phyloP scores from a whole-genome alignment of 2,329 filamentous ascomycete genomes.

The Falciphora oryzae region DNA sequence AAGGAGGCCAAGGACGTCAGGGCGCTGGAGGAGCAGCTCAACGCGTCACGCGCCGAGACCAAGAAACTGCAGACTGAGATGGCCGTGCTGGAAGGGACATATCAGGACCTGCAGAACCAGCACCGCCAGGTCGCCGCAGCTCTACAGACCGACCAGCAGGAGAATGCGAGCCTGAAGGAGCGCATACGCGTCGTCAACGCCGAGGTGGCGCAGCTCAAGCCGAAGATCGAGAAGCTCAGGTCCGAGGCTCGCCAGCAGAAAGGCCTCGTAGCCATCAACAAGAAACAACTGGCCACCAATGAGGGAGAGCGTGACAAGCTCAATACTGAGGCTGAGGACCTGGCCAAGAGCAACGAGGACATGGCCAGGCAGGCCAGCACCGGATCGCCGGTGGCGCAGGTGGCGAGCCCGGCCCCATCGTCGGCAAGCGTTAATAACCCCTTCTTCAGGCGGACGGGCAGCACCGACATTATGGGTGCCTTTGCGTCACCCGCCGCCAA shows the following conservation, averaged over 20 bases:
- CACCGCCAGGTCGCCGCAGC: constrained; percentile 69
- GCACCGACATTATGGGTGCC: constrained; percentile 52
- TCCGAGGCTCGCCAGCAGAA: constrained; percentile 92
- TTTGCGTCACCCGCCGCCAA: constrained; percentile 41
- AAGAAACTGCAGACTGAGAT: constrained; percentile 80
- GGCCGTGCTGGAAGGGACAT: constrained; percentile 72
- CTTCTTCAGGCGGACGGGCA: constrained; percentile 74
- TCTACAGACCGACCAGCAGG: constrained; percentile 80
- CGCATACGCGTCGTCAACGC: constrained; percentile 77
- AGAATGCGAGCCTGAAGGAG: constrained; percentile 81
- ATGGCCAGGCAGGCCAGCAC: constrained; percentile 46
- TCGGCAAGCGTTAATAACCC: constrained; percentile 80
- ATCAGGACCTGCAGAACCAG: constrained; percentile 76
- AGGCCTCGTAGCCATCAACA: constrained; percentile 94
- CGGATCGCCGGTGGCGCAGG: constrained; percentile 39
- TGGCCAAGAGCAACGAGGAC: constrained; percentile 58
- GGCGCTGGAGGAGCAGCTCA: constrained; percentile 76
- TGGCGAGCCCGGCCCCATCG: constrained; percentile 65
- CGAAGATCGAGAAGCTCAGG: constrained; percentile 87
- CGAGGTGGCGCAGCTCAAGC: constrained; percentile 78
- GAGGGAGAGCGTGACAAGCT: constrained; percentile 86
- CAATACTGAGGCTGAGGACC: constrained; percentile 69
- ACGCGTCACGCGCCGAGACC: constrained; percentile 69
- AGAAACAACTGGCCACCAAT: constrained; percentile 88
- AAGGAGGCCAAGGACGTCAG: constrained; percentile 87